Conservation (phyloP, 305 asterid genomes). For the Withania somnifera region DNA sequence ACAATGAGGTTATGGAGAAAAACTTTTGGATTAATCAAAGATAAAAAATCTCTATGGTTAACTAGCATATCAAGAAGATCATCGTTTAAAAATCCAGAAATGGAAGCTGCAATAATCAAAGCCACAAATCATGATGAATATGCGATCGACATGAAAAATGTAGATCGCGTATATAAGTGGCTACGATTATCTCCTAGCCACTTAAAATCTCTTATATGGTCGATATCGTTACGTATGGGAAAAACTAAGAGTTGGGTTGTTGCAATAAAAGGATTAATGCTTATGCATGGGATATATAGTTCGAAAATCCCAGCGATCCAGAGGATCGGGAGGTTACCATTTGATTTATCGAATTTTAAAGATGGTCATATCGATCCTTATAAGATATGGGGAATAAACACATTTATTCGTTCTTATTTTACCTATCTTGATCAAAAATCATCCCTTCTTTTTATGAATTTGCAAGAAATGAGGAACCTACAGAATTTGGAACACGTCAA, state of each 20-base stretch:
- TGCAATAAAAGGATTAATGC: slow-evolving; percentile 57
- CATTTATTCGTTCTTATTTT: slow-evolving; percentile 52
- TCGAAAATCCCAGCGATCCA: slow-evolving; percentile 25
- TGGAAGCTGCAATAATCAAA: slow-evolving; percentile 58
- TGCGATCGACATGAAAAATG: slow-evolving; percentile 27
- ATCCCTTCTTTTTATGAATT: slow-evolving; percentile 18
- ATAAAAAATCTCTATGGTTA: slow-evolving; percentile 47
- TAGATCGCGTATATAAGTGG: slow-evolving; percentile 50
- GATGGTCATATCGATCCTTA: slow-evolving; percentile 26
- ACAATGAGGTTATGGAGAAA: slow-evolving; percentile 59
- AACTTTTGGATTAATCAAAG: slow-evolving; percentile 54
- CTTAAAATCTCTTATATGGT: slow-evolving; percentile 49
- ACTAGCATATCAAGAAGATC: slow-evolving; percentile 42
- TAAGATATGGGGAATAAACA: slow-evolving; percentile 39
- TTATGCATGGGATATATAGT: slow-evolving; percentile 50
- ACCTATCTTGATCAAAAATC: slow-evolving; percentile 71
- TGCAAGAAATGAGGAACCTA: slow-evolving; percentile 7
- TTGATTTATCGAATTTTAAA: slow-evolving; percentile 56
- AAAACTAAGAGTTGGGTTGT: slow-evolving; percentile 51
- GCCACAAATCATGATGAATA: slow-evolving; percentile 61
- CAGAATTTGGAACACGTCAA: background rate
- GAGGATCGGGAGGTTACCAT: slow-evolving; percentile 65
- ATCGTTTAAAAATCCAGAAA: slow-evolving; percentile 58
- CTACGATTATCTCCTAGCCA: slow-evolving; percentile 50
- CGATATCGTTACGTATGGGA: slow-evolving; percentile 45